phyloP scores from a whole-genome alignment of 345 rosid species.

The Balakata baccata region DNA sequence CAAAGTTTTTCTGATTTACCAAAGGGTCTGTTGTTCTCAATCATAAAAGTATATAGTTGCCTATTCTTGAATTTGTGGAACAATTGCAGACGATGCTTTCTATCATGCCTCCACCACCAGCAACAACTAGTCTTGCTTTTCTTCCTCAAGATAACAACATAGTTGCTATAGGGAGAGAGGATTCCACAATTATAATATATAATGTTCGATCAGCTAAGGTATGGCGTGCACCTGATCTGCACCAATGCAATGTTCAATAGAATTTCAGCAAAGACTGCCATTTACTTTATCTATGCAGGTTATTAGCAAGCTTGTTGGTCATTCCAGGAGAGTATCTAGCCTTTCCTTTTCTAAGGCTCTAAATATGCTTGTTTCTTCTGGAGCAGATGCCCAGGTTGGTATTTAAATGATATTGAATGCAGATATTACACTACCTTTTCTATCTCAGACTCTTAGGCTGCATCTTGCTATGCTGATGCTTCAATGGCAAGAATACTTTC shows the following conservation, averaged over 20 bases:
- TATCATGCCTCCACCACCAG: constrained; percentile 33
- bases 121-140: constrained; percentile 37
- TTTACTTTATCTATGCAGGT: constrained; percentile 29
- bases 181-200: constrained; percentile 37
- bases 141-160: constrained; percentile 44
- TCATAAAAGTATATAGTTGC: constrained; percentile 4
- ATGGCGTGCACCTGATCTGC: constrained; percentile 1
- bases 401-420: background rate
- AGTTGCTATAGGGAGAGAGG: constrained; percentile 39
- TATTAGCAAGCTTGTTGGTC: constrained; percentile 38
- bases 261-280: background rate
- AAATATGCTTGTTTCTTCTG: constrained; percentile 41
- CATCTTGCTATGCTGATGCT: no score
- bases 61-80: constrained; percentile 6
- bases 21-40: background rate
- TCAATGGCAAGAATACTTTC: no score
- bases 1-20: background rate
- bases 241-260: background rate
- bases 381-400: constrained; percentile 49
- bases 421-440: no score
- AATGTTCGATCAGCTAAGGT: constrained; percentile 35
- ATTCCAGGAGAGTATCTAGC: constrained; percentile 36
- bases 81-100: constrained; percentile 28
- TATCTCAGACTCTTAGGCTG: no score
- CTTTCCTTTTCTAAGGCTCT: constrained; percentile 41